Conservation (phyloP, 805 yeast genomes). For the Cyberlindnera subsufficiens region DNA sequence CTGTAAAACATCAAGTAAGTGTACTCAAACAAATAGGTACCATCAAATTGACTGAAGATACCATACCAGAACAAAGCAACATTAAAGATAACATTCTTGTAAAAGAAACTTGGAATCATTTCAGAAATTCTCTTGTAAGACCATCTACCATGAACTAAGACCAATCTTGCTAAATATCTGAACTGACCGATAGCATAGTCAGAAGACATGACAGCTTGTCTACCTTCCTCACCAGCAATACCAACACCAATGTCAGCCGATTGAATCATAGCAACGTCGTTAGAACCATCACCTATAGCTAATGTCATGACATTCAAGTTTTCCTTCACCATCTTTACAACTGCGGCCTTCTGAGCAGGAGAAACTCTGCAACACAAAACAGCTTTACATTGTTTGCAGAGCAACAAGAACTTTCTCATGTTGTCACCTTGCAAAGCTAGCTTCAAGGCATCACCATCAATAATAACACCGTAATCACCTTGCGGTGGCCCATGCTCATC, state of each 20-base stretch:
- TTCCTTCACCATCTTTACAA: conserved; percentile 71
- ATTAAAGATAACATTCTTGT: conserved; percentile 71
- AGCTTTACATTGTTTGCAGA: conserved; percentile 76
- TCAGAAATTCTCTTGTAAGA: conserved; percentile 75
- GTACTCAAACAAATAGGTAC: conserved; percentile 71
- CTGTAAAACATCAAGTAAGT: conserved; percentile 77
- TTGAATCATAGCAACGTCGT: conserved; percentile 89
- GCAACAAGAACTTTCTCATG: conserved; percentile 50
- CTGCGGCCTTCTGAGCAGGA: conserved; percentile 84
- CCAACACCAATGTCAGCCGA: conserved; percentile 87
- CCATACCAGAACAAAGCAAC: conserved; percentile 79
- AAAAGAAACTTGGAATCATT: conserved; percentile 79
- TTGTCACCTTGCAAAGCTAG: conserved; percentile 41
- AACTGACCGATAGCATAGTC: conserved; percentile 86
- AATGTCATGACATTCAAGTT: conserved; percentile 75
- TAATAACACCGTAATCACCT: conserved; percentile 62
- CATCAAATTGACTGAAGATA: conserved; percentile 68
- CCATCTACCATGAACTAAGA: conserved; percentile 83
- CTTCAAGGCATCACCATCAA: conserved; percentile 76
- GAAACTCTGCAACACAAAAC: conserved; percentile 85
- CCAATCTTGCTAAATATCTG: conserved; percentile 58
- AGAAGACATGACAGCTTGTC: conserved; percentile 85
- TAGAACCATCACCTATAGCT: conserved; percentile 86
- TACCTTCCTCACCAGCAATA: conserved; percentile 88
- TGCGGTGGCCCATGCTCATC: conserved; percentile 59